Evolutionary conservation across 176 grass and related monocot species (phyloP).

Genomic region (Lolium rigidum): DNA sequence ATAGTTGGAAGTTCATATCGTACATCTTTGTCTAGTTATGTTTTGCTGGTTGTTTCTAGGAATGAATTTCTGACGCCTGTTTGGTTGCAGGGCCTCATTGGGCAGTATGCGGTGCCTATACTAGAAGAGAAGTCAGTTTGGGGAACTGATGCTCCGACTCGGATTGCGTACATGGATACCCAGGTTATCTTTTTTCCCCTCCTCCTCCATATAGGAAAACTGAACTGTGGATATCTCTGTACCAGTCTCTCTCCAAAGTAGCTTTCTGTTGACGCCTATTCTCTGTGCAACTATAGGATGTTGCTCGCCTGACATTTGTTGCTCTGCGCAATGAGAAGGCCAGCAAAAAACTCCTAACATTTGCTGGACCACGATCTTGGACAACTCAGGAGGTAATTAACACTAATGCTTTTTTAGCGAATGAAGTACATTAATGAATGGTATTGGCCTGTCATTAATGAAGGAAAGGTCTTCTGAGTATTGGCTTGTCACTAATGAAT

Average conservation of each 20-base stretch:
- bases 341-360: conserved; percentile 76
- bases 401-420: conserved; percentile 2
- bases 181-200: conserved; percentile 58
- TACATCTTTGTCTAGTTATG: conserved; percentile 3
- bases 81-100: conserved; percentile 82
- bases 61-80: conserved; percentile 10
- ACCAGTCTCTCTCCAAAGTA: conserved; percentile 23
- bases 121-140: conserved; percentile 99
- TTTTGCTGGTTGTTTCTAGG: conserved; percentile 11
- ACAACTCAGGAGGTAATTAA: conserved; percentile 95
- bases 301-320: conserved; percentile 92
- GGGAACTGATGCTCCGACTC: conserved; percentile 98
- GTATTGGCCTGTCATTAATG: background rate
- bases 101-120: conserved; percentile 99
- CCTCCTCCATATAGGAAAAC: conserved; percentile 30
- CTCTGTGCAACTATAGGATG: conserved; percentile 62
- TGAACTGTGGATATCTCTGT: conserved; percentile 6
- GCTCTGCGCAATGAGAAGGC: conserved; percentile 85
- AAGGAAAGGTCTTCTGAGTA: background rate
- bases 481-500: background rate
- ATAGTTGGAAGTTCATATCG: conserved; percentile 3
- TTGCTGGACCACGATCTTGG: conserved; percentile 98
- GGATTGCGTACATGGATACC: conserved; percentile 99
- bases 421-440: conserved; percentile 6
- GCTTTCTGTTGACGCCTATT: conserved; percentile 42